A percentile compares a stretch with the other conserved stretches of the same genome.
phyloP scores from a whole-genome alignment of 1,284 basidiomycete genomes.

The Ustilago sp. region DNA sequence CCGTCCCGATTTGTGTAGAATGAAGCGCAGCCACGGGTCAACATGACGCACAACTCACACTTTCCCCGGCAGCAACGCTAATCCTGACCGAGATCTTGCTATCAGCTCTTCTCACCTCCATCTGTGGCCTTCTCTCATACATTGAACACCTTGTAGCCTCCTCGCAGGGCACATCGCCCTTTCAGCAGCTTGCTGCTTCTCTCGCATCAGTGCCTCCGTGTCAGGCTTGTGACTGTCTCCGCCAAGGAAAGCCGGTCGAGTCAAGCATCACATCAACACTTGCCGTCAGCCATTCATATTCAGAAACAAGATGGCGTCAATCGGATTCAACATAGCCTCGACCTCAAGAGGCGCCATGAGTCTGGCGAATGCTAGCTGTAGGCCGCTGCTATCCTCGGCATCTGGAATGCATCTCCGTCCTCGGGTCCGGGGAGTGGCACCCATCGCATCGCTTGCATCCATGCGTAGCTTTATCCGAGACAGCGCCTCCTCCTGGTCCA shows the following conservation, averaged over 20 bases:
- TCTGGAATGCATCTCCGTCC: slow-evolving; percentile 15
- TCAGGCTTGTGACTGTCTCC: too few relatives aligned
- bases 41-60: background rate
- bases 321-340: slow-evolving; percentile 30
- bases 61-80: slow-evolving; percentile 12
- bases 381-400: slow-evolving; percentile 9
- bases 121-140: background rate
- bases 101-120: background rate
- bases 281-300: background rate
- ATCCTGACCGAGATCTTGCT: slow-evolving; percentile 9
- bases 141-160: background rate
- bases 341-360: slow-evolving; percentile 21
- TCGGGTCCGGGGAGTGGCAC: slow-evolving; percentile 1
- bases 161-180: background rate
- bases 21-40: slow-evolving; percentile 10
- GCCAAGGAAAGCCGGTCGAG: background rate
- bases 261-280: background rate
- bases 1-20: background rate
- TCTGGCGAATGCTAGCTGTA: slow-evolving; percentile 6
- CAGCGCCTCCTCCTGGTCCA: slow-evolving; percentile 30
- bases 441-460: background rate
- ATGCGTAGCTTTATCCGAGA: slow-evolving; percentile 37
- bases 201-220: background rate
- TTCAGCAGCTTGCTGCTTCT: background rate
- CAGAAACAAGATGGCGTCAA: slow-evolving; percentile 18